These are phyloP conservation scores for Clathrus columnatus DNA, from an alignment of 768 basidiomycete species.

Conservation along the genomic window DNA sequence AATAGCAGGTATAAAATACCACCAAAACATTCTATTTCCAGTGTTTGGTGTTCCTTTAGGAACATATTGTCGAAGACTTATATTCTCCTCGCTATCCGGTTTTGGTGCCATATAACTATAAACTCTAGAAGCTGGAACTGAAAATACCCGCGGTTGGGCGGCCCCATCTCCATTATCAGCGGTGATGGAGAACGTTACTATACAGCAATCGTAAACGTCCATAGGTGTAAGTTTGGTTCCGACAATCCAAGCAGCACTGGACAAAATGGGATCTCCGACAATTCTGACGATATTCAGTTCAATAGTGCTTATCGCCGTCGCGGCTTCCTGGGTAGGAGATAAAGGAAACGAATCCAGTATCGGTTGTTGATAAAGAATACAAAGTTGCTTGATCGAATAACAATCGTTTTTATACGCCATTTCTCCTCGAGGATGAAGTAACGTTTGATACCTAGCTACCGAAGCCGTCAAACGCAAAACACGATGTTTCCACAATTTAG, in stretches of 20 bases:
- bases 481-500: too few species aligned
- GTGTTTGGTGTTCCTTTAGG: neutral
- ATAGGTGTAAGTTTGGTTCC: neutral
- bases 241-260: neutral
- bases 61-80: neutral
- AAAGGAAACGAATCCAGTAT: neutral
- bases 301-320: neutral
- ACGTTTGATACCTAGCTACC: too few species aligned
- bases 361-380: too few species aligned
- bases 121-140: neutral
- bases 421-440: too few species aligned
- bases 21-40: neutral
- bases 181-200: neutral
- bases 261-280: neutral
- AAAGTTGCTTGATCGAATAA: neutral
- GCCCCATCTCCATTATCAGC: neutral
- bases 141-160: neutral
- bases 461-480: too few species aligned
- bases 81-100: neutral
- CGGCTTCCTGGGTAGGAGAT: neutral
- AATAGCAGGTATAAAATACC: neutral
- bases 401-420: too few species aligned
- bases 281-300: neutral
- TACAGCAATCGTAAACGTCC: neutral
- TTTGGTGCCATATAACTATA: too few species aligned